Conservation (phyloP, 371 early-diverging fungal species). For the Nematocida sp. region DNA sequence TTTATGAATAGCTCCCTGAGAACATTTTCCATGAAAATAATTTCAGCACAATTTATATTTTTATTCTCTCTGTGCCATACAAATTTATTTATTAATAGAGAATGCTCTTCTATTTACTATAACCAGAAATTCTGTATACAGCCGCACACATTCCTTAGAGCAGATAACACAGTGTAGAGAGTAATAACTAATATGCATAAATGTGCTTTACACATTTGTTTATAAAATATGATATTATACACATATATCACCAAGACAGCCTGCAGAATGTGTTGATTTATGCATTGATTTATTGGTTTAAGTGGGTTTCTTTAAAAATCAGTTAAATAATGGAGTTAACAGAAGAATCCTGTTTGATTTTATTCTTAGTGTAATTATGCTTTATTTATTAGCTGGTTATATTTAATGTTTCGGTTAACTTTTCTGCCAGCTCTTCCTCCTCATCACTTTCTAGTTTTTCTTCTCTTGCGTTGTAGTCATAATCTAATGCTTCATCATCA, state of each 20-base stretch:
- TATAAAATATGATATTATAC: too few relatives aligned
- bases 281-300: too few relatives aligned
- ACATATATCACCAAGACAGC: too few relatives aligned
- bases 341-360: too few relatives aligned
- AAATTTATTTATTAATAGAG: constrained; percentile 23
- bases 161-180: too few relatives aligned
- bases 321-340: too few relatives aligned
- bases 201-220: too few relatives aligned
- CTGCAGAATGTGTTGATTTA: too few relatives aligned
- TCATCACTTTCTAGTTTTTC: constrained; percentile 59
- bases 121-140: not conserved
- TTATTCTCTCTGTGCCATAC: not conserved
- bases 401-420: not conserved
- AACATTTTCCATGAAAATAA: constrained; percentile 38
- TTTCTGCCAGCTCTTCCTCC: constrained; percentile 19
- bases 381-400: not conserved
- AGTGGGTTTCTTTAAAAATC: too few relatives aligned
- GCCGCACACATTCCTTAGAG: too few relatives aligned
- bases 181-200: too few relatives aligned
- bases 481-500: constrained; percentile 73
- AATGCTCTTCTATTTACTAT: not conserved
- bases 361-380: too few relatives aligned
- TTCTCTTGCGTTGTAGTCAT: constrained; percentile 65
- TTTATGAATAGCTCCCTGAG: not conserved
- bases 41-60: constrained; percentile 48